These are phyloP conservation scores for Kandelia obovata DNA, from an alignment of 345 rosid species.

Conservation along the genomic window DNA sequence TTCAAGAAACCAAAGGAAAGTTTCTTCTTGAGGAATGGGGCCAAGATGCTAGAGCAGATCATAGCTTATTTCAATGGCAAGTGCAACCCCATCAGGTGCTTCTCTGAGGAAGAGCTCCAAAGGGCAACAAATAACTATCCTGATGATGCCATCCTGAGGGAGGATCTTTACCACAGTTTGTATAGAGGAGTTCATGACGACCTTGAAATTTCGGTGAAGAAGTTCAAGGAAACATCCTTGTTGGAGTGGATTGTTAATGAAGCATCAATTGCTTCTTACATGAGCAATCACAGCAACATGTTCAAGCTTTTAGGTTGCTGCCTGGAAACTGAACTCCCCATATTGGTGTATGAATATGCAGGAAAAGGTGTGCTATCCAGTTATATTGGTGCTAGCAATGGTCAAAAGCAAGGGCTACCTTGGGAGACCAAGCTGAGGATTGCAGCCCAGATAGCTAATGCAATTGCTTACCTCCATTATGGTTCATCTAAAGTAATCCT, in stretches of 20 bases:
- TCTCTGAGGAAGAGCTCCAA: constrained; percentile 2
- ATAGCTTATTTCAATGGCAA: neutral
- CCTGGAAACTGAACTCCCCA: neutral
- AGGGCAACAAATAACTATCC: constrained; percentile 2
- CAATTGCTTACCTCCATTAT: neutral
- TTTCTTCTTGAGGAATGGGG: neutral
- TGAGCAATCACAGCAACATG: constrained; percentile 1
- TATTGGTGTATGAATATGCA: constrained; percentile 1
- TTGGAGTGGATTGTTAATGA: neutral
- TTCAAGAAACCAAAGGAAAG: neutral
- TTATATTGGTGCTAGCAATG: neutral
- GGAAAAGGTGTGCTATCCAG: constrained; percentile 2
- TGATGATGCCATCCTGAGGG: neutral
- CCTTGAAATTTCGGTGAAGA: neutral
- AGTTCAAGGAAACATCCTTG: neutral
- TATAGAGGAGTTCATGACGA: neutral
- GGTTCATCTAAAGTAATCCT: constrained; percentile 1
- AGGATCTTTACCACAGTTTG: neutral
- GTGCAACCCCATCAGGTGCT: constrained; percentile 1
- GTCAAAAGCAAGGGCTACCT: neutral
- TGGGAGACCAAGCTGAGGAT: constrained; percentile 4
- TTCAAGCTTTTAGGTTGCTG: constrained; percentile 5
- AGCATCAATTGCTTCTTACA: neutral
- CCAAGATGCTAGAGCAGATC: neutral
- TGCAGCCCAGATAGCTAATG: neutral